Percentiles rank a stretch among this genome's conserved stretches.
These are phyloP conservation scores for Xylaria palmicola DNA, from an alignment of 495 filamentous ascomycete species.

Conservation along the genomic window DNA sequence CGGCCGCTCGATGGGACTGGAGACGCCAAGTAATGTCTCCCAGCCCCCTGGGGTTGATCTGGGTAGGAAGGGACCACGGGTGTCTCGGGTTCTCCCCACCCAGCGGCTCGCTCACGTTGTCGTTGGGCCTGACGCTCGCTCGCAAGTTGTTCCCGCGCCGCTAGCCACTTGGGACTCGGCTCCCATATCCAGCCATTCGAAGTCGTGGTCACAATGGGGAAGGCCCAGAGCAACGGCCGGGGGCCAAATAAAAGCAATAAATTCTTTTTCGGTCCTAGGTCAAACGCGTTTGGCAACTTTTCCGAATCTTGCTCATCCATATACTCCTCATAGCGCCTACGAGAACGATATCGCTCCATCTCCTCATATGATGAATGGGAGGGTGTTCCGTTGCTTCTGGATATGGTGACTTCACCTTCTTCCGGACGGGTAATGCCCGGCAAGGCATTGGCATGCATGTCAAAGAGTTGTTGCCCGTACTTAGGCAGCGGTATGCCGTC, in stretches of 20 bases:
- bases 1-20: conserved; percentile 17
- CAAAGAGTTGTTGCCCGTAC: conserved; percentile 72
- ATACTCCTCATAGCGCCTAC: conserved; percentile 81
- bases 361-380: conserved; percentile 61
- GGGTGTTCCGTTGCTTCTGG: conserved; percentile 11
- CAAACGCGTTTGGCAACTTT: conserved; percentile 88
- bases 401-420: conserved; percentile 65
- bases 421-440: conserved; percentile 76
- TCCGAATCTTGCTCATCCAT: conserved; percentile 83
- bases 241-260: conserved; percentile 80
- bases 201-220: conserved; percentile 80
- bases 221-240: conserved; percentile 64
- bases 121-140: conserved; percentile 58
- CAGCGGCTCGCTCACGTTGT: conserved; percentile 54
- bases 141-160: conserved; percentile 60
- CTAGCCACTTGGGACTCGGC: conserved; percentile 68
- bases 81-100: conserved; percentile 48
- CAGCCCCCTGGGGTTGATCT: conserved; percentile 23
- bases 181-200: conserved; percentile 98
- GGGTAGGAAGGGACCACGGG: conserved; percentile 11
- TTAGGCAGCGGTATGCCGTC: conserved; percentile 53
- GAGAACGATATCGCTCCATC: conserved; percentile 64
- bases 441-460: conserved; percentile 81
- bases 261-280: conserved; percentile 79
- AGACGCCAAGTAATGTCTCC: conserved; percentile 31